Evolutionary conservation across 140 eudicot genomes (phyloP), one percentile per base, ranked within the genome.

Genomic region (Stevia rebaudiana): DNA sequence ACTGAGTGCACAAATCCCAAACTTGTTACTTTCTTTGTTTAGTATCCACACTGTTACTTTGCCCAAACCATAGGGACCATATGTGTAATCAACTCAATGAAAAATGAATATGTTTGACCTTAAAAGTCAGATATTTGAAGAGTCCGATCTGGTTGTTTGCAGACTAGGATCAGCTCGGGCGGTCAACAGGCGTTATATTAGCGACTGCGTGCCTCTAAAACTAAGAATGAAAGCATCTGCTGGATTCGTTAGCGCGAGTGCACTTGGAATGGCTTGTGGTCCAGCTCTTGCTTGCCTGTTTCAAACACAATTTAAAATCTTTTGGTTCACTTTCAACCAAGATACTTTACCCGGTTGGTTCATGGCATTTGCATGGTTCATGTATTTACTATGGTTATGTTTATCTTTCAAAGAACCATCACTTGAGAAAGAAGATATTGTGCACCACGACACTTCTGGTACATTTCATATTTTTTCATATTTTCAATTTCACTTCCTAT

Each of bases 181-280:
- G 9, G 98, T 91, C 47, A 91, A 87, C 74, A 83, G 98, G 71
- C 84, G 98, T 52, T 91, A 91, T 68, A 91, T 91, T 28, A 91
- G 95, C 49, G 98, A 91, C 12, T 91, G 98, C 22, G 96, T 91
- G 48, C 98, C 98, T 1, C 72, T 42, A 42, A 87, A 79, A 41
- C 62, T 87, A 72, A 81, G 98, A 51, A 82, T 91, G 96, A 81
- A 91, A 71, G 98, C 98, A 36, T 91, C 95, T 6, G 98, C 98
- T 8, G 96, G 90, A 42, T 91, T 91, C 13, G 96, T 91, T 61
- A 79, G 95, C 73, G 98, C 98, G 3, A 81, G 98, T 76, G 98
- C 98, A 6, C 96, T 91, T 69, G 98, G 98, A 51, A 87, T 91
- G 89, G 98, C 96, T 24, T 91, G 98, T 75, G 98, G 96, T 19